Base-by-base conservation (phyloP, 305 asterid genomes). In the Coffea humblotiana region DNA sequence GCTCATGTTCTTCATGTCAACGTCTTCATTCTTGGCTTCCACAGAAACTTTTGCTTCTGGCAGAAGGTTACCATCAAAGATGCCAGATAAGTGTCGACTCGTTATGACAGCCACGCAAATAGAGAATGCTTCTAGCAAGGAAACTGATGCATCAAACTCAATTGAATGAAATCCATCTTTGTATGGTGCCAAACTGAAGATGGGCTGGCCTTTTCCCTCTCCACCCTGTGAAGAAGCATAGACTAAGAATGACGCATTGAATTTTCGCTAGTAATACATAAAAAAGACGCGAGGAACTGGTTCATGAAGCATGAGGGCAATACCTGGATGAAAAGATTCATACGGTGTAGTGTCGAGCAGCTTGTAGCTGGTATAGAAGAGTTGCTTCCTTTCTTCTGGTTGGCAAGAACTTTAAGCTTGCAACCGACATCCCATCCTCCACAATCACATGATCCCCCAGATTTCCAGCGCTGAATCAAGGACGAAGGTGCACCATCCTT, bases 351-450 rank as follows among this genome's bases (percentile, higher is more conserved):
- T 79, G 47, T 76, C 70, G 85, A 83, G 83, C 84, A 72, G 43
- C 78, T 66, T 65, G 58, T 72, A 32, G 87, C 74, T 51, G 82
- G 82, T 76, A 71, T 84, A 43, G 66, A 60, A 64, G 45, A 68
- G 61, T 73, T 81, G 81, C 82, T 68, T 72, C 61, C 75, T 75
- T 83, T 82, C 45, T 85, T 78, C 49, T 79, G 58, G 74, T 89
- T 88, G 54, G 85, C 63, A 47, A 96, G 98, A 72, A 94, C 74
- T 75, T 86, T 88, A 60, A 96, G 89, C 90, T 89, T 92, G 94
- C 99, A 96, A 80, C 98, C 99, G 0, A 90, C 85, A 79, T 96
- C 99, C 99, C 99, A 96, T 35, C 99, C 99, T 79, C 97, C 99
- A 86, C 99, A 96, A 84, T 96, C 99, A 84, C 99, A 96, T 5